These are phyloP conservation scores for Zygosaccharomyces kombuchaensis DNA, from an alignment of 805 yeast genomes.

Conservation along the genomic window DNA sequence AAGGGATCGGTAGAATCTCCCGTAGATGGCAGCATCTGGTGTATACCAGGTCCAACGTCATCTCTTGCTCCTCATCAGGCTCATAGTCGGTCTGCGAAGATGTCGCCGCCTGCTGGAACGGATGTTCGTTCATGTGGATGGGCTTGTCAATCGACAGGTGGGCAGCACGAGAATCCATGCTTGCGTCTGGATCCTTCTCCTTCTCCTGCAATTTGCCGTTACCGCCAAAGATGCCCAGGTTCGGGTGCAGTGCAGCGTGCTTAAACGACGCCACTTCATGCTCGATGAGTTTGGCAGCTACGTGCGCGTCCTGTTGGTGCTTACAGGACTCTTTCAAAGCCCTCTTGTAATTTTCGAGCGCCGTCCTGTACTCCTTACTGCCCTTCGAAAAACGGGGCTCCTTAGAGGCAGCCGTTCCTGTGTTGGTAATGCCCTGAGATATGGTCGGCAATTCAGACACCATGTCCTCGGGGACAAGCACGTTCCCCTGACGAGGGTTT, in stretches of 20 bases:
- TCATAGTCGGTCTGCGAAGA: constrained; percentile 14
- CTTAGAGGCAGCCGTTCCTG: constrained; percentile 29
- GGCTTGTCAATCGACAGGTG: constrained; percentile 66
- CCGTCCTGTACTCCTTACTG: constrained; percentile 47
- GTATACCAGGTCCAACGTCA: constrained; percentile 60
- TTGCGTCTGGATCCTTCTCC: constrained; percentile 3
- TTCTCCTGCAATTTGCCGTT: constrained; percentile 1
- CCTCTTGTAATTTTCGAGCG: constrained; percentile 53
- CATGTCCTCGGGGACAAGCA: constrained; percentile 64
- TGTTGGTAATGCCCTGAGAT: constrained; percentile 62
- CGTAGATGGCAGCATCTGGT: constrained; percentile 91
- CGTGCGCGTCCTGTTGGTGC: constrained; percentile 74
- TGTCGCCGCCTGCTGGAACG: constrained; percentile 39
- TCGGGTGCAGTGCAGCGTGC: constrained; percentile 4
- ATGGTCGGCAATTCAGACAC: constrained; percentile 55
- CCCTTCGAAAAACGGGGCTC: constrained; percentile 29
- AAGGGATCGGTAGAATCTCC: constrained; percentile 88
- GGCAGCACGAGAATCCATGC: constrained; percentile 24
- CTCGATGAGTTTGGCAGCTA: constrained; percentile 65
- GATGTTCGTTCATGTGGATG: constrained; percentile 55
- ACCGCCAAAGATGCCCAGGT: neutral
- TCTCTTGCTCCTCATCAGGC: constrained; percentile 22
- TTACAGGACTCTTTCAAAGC: constrained; percentile 58
- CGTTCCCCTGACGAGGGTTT: constrained; percentile 76
- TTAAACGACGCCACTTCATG: constrained; percentile 54